Conservation (phyloP, 2,329 filamentous ascomycete species). For the Fusarium newnesense region DNA sequence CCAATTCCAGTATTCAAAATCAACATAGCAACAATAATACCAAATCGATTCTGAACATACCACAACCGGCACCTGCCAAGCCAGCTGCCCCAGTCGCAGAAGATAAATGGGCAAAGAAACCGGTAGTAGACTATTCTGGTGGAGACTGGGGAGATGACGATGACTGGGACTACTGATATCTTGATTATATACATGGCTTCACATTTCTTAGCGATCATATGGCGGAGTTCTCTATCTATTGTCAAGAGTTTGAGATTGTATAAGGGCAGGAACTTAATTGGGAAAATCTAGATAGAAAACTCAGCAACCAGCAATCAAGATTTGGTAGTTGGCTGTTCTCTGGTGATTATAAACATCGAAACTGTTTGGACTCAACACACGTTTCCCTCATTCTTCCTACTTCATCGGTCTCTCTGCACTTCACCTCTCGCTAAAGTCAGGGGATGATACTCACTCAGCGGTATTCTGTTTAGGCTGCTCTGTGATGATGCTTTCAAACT, state of each 20-base stretch:
- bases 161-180: conserved; percentile 41
- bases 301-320: neutral
- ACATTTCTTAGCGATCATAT: conserved; percentile 17
- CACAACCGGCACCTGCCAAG: neutral
- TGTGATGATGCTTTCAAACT: too few species aligned
- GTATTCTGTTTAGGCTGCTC: too few species aligned
- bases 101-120: conserved; percentile 43
- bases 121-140: conserved; percentile 39
- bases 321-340: neutral
- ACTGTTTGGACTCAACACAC: neutral
- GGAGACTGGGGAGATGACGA: conserved; percentile 44
- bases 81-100: conserved; percentile 7
- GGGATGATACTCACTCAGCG: too few species aligned
- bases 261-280: neutral
- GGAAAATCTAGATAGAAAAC: conserved; percentile 4
- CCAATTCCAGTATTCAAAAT: neutral
- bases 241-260: conserved; percentile 17
- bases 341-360: neutral
- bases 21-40: conserved; percentile 1
- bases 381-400: too few species aligned
- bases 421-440: too few species aligned
- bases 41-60: neutral
- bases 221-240: conserved; percentile 14
- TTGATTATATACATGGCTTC: neutral
- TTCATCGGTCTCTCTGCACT: too few species aligned